Evolutionary conservation across 208 protist genomes (phyloP), one percentile per base, ranked within the genome.

Genomic region (Trypanosoma brucei): DNA sequence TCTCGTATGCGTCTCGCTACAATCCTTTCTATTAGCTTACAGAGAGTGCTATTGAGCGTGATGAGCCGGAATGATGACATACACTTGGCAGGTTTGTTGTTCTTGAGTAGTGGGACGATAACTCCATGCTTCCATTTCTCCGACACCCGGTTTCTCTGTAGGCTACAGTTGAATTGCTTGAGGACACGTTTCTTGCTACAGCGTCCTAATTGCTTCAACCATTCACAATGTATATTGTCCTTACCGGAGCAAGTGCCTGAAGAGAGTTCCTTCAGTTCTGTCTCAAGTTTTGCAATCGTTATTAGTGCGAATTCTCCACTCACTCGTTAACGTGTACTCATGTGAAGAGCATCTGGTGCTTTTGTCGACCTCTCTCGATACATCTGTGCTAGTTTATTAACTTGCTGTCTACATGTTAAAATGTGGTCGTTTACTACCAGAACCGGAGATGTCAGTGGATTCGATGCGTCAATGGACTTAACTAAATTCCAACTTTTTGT

Each of bases 51-150:
- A 22, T 0, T 22, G 22, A 22, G 22, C 22, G 22, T 22, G 22
- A 22, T 22, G 22, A 0, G 22, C 22, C 22, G 22, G 22, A 22
- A 22, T 22, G 22, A 22, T 22, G 22, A 22, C 22, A 22, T 22
- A 22, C 22, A 22, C 22, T 22, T 22, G 22, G 22, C 22, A 22
- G 22, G 22, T 22, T 22, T 22, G 22, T 22, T 22, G 22, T 0
- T 0, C 0, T 22, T 22, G 22, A 22, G 22, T 22, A 22, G 22
- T 22, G 22, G 22, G 33, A 72, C 48, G 46, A 72, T 80, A 33
- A 61, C 53, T 7, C 55, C 68, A 7, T 3, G 14, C 46, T 70
- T 69, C 74, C 74, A 75, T 38, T 37, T 0, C 3, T 1, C n/a
- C 8, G 74, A 67, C 0, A 75, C 63, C 0, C 40, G 0, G 2